Base-by-base conservation (phyloP, 306 rosid genomes). In the Castanea mollissima region DNA sequence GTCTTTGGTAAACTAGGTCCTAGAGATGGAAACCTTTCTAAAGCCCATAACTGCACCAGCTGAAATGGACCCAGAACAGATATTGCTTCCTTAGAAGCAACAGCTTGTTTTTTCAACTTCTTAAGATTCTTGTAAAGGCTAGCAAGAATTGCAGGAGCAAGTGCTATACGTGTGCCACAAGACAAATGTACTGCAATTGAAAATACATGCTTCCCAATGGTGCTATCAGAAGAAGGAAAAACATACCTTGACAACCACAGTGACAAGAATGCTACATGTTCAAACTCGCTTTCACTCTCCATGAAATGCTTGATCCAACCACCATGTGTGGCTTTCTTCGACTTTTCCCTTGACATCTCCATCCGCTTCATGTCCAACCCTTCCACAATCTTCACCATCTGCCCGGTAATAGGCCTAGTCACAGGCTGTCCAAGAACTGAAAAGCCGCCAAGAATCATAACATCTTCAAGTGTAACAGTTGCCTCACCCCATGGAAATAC, bases 401-500 rank as follows among this genome's bases (percentile, higher is more conserved):
- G 65, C 0, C 80, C 84, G 41, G 71, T 69, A 69, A 81, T 67
- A 1, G 78, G 64, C 23, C 18, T 49, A 12, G 54, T 49, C 54
- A 49, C 54, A 49, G 54, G 5, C 16, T 49, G 15, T 49, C 54
- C 54, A 49, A 49, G 16, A 49, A 49, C 54, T 49, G 54, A 12
- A 49, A 81, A 7, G 74, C 74, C 10, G 69, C 85, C n/a, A 52
- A 60, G 54, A 60, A 88, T 73, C 86, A 83, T 75, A 0, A 88
- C 71, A 83, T 90, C 94, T 76, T 90, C 92, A 79, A 90, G 76
- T 0, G 91, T 86, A 62, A 90, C 77, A 0, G 91, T 84, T 4
- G 86, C 88, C 76, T 89, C 91, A 41, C 78, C 90, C 90, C 91
- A 90, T 0, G 90, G 80, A 57, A 88, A 90, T 20, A 86, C 38